Evolutionary conservation across 768 basidiomycete genomes (phyloP).

Genomic region (Pleurotus djamor): DNA sequence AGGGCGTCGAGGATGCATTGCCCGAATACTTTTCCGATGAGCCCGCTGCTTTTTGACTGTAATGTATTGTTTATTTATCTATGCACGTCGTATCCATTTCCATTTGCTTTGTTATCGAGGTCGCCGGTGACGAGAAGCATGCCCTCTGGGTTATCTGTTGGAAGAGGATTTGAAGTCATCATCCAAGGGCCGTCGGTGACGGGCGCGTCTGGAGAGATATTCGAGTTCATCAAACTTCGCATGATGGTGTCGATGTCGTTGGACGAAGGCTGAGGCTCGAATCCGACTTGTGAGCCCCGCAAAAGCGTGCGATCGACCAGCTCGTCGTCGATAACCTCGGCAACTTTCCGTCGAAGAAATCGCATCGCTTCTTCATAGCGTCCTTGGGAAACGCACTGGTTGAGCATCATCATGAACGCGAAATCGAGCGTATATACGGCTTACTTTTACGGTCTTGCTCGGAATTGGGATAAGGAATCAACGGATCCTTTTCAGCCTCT

Average conservation of each 20-base stretch:
- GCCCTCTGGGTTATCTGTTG: conserved; percentile 10
- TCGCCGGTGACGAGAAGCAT: conserved; percentile 9
- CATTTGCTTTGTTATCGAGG: conserved; percentile 9
- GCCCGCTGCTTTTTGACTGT: neutral
- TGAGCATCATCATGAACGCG: neutral
- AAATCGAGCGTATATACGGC: conserved; percentile 11
- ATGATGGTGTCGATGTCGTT: conserved; percentile 48
- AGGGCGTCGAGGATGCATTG: conserved; percentile 53
- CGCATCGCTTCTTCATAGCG: conserved; percentile 33
- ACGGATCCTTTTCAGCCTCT: conserved; percentile 33
- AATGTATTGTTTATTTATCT: neutral
- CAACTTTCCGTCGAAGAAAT: conserved; percentile 33
- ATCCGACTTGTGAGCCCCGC: conserved; percentile 41
- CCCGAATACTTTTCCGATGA: conserved; percentile 59
- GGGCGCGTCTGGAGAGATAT: conserved; percentile 11
- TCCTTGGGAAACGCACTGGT: conserved; percentile 12
- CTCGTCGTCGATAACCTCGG: conserved; percentile 43
- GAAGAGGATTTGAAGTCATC: conserved; percentile 23
- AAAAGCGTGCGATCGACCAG: conserved; percentile 45
- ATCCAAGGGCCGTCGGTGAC: conserved; percentile 30
- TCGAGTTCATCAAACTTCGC: conserved; percentile 50
- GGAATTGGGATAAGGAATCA: conserved; percentile 26
- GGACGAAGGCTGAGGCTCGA: conserved; percentile 39
- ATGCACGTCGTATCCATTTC: too few relatives aligned
- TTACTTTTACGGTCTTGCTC: conserved; percentile 30